Base-by-base conservation (phyloP, 2,329 filamentous ascomycete species). In the Trichoderma sp. region DNA sequence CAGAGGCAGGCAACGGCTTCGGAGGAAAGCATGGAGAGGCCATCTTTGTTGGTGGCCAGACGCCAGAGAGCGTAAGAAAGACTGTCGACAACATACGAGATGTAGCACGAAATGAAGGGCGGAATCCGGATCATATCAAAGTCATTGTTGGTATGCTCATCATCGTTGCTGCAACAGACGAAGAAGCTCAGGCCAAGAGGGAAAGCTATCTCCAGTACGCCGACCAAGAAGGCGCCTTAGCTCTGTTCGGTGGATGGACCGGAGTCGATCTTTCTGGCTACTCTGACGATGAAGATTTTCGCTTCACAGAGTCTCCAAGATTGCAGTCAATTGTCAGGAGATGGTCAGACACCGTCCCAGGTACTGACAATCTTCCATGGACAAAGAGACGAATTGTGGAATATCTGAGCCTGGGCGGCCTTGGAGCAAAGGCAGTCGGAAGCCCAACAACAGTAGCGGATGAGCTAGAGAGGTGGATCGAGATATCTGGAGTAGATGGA, bases 301-400 rank as follows among this genome's bases (percentile, higher is more conserved):
- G 52, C 21, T 69, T 69, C 7, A 69, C 59, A 3, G 49, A 65
- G 16, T 64, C 59, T 8, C 27, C 67, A 7, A 64, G 53, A 13
- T 5, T 69, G 37, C 67, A 69, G 60, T 73, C 72, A 10, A 71
- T 71, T 16, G 57, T 73, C 1, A 43, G 68, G 14, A 60, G 72
- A n/a, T 73, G 70, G 69, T 70, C 72, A 0, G 70, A 72, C 1
- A 71, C 70, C 14, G 70, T 71, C 2, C 72, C 70, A 19, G 71
- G 70, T 0, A 72, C 70, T 3, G 63, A 69, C 14, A 69, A 66
- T 13, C 68, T 71, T 0, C 84, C 82, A 0, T 89, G 85, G 83
- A 88, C 87, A 76, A 88, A 88, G 73, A 77, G 76, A 1, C 82
- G 85, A 70, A 86, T 85, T 0, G 85, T 87, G 56, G 86, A 88